phyloP scores from a whole-genome alignment of 129 eudicot genomes.

The Ambrosia artemisiifolia region DNA sequence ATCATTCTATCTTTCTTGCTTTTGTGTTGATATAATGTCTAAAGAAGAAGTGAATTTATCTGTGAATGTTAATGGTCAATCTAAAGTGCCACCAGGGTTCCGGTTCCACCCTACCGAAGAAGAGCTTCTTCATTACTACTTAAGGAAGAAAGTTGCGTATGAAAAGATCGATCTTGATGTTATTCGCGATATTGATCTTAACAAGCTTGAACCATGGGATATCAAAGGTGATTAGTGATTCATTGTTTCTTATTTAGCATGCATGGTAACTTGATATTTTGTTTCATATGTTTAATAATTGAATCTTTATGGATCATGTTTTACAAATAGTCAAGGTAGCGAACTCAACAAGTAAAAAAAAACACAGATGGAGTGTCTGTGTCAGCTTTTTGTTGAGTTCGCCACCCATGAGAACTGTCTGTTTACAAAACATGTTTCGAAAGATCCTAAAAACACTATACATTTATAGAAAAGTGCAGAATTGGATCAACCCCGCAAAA shows the following conservation, averaged over 20 bases:
- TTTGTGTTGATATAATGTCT: background rate
- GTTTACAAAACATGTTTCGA: background rate
- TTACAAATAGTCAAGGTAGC: no score
- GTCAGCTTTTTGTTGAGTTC: no score
- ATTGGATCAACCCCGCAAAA: slow-evolving; percentile 57
- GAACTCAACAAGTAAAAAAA: no score
- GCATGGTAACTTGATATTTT: background rate
- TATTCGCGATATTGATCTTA: slow-evolving; percentile 57
- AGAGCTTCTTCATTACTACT: slow-evolving; percentile 53
- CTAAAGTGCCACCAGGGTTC: slow-evolving; percentile 60
- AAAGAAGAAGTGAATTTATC: slow-evolving; percentile 44
- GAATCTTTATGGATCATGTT: no score
- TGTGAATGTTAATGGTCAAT: slow-evolving; percentile 52
- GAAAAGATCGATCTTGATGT: slow-evolving; percentile 59
- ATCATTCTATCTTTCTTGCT: background rate
- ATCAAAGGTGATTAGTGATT: slow-evolving; percentile 38
- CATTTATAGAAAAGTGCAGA: slow-evolving; percentile 37
- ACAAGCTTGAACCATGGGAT: slow-evolving; percentile 70
- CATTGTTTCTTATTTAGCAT: background rate
- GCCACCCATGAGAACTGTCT: no score
- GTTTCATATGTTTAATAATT: background rate
- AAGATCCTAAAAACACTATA: background rate
- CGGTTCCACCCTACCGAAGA: slow-evolving; percentile 61
- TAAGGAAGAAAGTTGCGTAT: slow-evolving; percentile 48
- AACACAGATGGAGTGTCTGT: no score